A percentile compares a stretch with the other conserved stretches of the same genome.
phyloP scores from a whole-genome alignment of 2,329 filamentous ascomycete genomes.

The Rugonectria rugulosa region DNA sequence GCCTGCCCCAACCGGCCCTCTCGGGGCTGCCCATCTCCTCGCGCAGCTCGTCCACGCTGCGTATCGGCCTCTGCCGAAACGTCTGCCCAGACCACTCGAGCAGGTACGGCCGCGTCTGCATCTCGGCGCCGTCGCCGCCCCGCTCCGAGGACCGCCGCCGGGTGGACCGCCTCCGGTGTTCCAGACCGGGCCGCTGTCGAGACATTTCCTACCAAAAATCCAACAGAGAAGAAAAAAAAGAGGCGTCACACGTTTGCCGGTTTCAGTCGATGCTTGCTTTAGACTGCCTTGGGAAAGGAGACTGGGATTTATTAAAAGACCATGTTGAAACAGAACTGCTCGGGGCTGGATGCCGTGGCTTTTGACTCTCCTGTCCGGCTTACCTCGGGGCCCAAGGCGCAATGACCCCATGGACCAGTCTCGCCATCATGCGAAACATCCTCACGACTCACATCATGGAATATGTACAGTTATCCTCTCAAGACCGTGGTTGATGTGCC shows the following conservation, averaged over 20 bases:
- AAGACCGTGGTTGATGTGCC: neutral
- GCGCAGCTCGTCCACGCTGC: constrained; percentile 26
- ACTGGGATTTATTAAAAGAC: neutral
- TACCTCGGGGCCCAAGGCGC: too few relatives aligned
- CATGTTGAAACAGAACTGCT: neutral
- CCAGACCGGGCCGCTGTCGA: constrained; percentile 23
- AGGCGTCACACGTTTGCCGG: neutral
- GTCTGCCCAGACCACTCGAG: constrained; percentile 36
- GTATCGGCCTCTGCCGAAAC: constrained; percentile 29
- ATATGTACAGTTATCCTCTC: constrained; percentile 7
- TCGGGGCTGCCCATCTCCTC: constrained; percentile 29
- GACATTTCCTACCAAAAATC: constrained; percentile 25
- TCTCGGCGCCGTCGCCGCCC: constrained; percentile 16
- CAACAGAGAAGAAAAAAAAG: neutral
- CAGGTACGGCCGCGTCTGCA: constrained; percentile 30
- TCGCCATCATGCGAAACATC: constrained; percentile 32
- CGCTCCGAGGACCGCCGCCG: constrained; percentile 33
- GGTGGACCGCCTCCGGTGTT: constrained; percentile 27
- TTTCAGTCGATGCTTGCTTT: neutral
- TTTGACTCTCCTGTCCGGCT: too few relatives aligned
- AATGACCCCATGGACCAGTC: constrained; percentile 34
- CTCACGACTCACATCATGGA: constrained; percentile 19
- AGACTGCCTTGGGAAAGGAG: too few relatives aligned
- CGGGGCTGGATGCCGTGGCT: constrained; percentile 15
- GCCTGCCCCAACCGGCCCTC: constrained; percentile 28